These are phyloP conservation scores for Simplicillium aogashimaense DNA, from an alignment of 2,329 filamentous ascomycete species.

Conservation along the genomic window DNA sequence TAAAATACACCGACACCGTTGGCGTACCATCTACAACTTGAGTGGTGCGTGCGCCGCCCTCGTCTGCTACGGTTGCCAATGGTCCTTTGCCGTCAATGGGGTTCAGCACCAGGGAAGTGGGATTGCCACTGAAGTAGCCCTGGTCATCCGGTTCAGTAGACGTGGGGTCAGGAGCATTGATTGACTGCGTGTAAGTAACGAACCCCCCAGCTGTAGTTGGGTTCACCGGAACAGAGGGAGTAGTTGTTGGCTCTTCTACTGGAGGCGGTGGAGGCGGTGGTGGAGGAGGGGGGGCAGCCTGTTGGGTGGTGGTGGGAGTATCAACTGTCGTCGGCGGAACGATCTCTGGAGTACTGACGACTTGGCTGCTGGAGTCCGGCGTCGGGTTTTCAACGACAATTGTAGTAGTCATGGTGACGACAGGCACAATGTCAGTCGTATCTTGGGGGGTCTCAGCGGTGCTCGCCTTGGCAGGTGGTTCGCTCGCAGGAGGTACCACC, in stretches of 20 bases:
- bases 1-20: constrained; percentile 24
- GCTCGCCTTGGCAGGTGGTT: too few species aligned
- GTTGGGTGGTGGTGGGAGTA: constrained; percentile 16
- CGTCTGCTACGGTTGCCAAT: not conserved
- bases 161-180: too few species aligned
- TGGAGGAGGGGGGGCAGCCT: constrained; percentile 9
- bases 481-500: not conserved
- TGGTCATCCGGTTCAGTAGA: too few species aligned
- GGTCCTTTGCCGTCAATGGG: not conserved
- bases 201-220: too few species aligned
- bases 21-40: constrained; percentile 17
- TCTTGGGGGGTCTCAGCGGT: not conserved
- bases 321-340: constrained; percentile 1
- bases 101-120: constrained; percentile 12
- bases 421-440: constrained; percentile 9
- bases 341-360: too few species aligned
- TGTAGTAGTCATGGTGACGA: constrained; percentile 19
- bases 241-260: not conserved
- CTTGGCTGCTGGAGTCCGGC: not conserved
- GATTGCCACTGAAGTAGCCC: constrained; percentile 2
- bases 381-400: constrained; percentile 11
- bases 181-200: too few species aligned
- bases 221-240: too few species aligned
- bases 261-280: constrained; percentile 2
- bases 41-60: constrained; percentile 11